Percentiles rank a stretch among this genome's conserved stretches.
These are phyloP conservation scores for Novakomyces olei DNA, from an alignment of 805 yeast species.

Conservation along the genomic window DNA sequence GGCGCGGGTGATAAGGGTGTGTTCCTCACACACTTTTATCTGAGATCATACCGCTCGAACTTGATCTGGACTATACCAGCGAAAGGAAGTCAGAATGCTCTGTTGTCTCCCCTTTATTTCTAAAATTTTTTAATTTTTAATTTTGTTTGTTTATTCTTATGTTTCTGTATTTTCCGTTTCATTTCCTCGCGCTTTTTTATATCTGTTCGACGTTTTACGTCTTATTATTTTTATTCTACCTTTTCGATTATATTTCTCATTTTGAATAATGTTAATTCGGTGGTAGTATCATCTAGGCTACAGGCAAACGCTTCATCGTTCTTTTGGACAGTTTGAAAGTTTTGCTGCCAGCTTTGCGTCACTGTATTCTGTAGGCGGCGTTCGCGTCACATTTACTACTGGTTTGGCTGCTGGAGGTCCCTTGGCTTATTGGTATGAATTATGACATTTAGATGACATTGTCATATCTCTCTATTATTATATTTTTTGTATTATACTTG, in stretches of 20 bases:
- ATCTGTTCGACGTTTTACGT: neutral
- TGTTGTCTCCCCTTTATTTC: neutral
- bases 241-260: too few relatives aligned
- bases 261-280: too few relatives aligned
- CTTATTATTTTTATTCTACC: neutral
- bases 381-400: conserved; percentile 1
- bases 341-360: conserved; percentile 4
- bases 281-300: conserved; percentile 1
- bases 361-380: conserved; percentile 3
- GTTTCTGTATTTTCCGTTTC: neutral
- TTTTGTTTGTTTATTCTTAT: neutral
- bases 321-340: conserved; percentile 1
- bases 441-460: too few relatives aligned
- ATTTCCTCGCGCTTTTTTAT: neutral
- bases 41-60: neutral
- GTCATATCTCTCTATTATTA: too few relatives aligned
- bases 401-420: conserved; percentile 11
- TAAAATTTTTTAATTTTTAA: neutral
- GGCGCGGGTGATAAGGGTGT: too few relatives aligned
- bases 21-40: too few relatives aligned
- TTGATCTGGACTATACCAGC: neutral
- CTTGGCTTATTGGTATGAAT: conserved; percentile 12
- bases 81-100: conserved; percentile 1
- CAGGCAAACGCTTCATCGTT: conserved; percentile 3
- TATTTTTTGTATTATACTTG: too few relatives aligned